A percentile compares a stretch with the other conserved stretches of the same genome.
phyloP scores from a whole-genome alignment of 2,329 filamentous ascomycete species.

The Pseudogymnoascus sp. region DNA sequence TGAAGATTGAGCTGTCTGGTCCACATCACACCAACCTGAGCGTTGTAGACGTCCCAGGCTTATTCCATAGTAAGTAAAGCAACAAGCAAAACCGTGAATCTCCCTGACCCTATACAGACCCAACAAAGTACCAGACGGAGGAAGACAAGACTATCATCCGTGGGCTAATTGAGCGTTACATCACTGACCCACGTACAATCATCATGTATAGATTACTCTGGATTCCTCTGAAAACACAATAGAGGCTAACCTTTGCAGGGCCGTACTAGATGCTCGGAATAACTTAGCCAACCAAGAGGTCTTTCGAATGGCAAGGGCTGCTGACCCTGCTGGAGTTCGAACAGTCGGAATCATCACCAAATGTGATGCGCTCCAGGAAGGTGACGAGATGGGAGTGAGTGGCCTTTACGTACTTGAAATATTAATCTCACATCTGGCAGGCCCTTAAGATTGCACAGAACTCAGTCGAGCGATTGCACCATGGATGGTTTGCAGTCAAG shows the following conservation, averaged over 20 bases:
- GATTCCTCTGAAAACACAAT: not conserved
- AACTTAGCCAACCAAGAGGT: conserved; percentile 24
- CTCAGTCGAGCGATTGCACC: not conserved
- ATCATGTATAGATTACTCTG: conserved; percentile 34
- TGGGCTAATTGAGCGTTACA: conserved; percentile 41
- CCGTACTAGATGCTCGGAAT: conserved; percentile 14
- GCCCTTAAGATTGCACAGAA: conserved; percentile 6
- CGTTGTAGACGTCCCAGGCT: conserved; percentile 49
- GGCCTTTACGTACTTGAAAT: conserved; percentile 26
- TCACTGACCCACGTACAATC: conserved; percentile 40
- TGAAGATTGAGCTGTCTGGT: conserved; percentile 13
- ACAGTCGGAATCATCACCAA: conserved; percentile 46
- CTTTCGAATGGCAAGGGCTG: conserved; percentile 8
- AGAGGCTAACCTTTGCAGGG: conserved; percentile 18
- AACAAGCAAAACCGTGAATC: not conserved
- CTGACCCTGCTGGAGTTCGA: conserved; percentile 30
- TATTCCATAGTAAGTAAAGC: conserved; percentile 35
- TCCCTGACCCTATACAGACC: not conserved
- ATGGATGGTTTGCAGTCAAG: conserved; percentile 8
- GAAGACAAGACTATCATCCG: conserved; percentile 37
- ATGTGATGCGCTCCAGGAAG: conserved; percentile 37
- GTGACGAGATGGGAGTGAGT: conserved; percentile 1
- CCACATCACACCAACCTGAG: conserved; percentile 43
- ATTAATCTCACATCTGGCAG: not conserved
- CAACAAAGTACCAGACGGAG: conserved; percentile 28